A percentile compares a stretch with the other conserved stretches of the same genome.
phyloP scores from a whole-genome alignment of 2,329 filamentous ascomycete species.

The Stagonosporopsis tanaceti region DNA sequence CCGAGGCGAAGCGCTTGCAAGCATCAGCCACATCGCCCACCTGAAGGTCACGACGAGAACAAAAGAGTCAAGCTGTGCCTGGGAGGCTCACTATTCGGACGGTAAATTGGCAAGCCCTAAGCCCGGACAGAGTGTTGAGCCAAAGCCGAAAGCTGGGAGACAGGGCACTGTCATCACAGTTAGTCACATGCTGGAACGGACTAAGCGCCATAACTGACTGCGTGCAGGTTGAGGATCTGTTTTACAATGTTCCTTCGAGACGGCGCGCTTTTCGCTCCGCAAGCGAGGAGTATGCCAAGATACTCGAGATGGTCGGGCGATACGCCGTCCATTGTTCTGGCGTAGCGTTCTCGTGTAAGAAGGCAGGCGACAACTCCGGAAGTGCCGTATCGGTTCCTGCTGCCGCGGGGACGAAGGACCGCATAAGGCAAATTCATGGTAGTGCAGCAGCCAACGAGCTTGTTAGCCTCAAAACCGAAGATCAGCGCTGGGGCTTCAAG shows the following conservation, averaged over 20 bases:
- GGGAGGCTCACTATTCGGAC: slow-evolving; percentile 86
- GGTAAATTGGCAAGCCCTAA: slow-evolving; percentile 84
- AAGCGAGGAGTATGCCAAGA: slow-evolving; percentile 97
- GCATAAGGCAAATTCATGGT: slow-evolving; percentile 90
- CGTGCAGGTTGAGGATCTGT: slow-evolving; percentile 82
- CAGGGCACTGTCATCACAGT: slow-evolving; percentile 92
- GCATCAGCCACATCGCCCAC: slow-evolving; percentile 98
- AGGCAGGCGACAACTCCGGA: slow-evolving; percentile 85
- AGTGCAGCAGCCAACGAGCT: slow-evolving; percentile 86
- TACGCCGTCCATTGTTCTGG: slow-evolving; percentile 91
- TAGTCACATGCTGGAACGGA: neutral
- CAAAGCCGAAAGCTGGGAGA: slow-evolving; percentile 85
- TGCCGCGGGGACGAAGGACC: slow-evolving; percentile 75
- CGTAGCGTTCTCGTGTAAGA: slow-evolving; percentile 97
- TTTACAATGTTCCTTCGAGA: slow-evolving; percentile 93
- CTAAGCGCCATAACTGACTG: slow-evolving; percentile 13
- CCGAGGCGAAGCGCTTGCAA: slow-evolving; percentile 91
- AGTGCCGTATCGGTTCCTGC: slow-evolving; percentile 78
- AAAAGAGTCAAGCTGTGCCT: slow-evolving; percentile 84
- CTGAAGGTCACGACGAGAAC: slow-evolving; percentile 94
- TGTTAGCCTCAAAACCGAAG: slow-evolving; percentile 75
- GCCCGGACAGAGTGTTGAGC: slow-evolving; percentile 84
- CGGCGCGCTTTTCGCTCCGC: slow-evolving; percentile 88
- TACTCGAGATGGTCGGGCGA: slow-evolving; percentile 90
- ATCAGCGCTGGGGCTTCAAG: slow-evolving; percentile 83